Evolutionary conservation across 768 basidiomycete genomes (phyloP), one percentile per base, ranked within the genome.

Genomic region (Favolaschia claudopus): DNA sequence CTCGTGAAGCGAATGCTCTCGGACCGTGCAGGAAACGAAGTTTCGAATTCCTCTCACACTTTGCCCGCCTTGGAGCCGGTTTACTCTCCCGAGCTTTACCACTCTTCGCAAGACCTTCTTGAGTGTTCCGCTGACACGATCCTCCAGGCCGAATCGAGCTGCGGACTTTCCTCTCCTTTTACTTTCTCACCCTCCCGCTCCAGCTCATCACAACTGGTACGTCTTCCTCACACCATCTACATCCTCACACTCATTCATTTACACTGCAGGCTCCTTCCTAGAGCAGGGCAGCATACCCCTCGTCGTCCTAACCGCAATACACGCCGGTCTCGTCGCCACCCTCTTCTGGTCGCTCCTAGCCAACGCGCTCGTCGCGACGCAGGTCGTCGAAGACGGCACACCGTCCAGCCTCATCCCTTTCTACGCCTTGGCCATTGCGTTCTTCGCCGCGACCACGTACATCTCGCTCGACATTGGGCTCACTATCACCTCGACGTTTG

Each of bases 331-430:
- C 17, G 85, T 95, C 39, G 88, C 86, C 4, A 83, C 89, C 4
- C 75, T 94, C 5, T 96, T 95, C 70, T 95, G 93, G 91, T 68
- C 82, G 7, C 76, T 94, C 62, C 77, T 93, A 49, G 92, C 82
- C 29, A 93, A 92, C 73, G 91, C 82, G 9, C 74, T 93, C 58
- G 83, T 95, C 20, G 87, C 89, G 32, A 92, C 89, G n/a, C 96
- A 99, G 74, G 70, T 95, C 45, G 91, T 98, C 52, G 96, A 98
- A 71, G 96, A 93, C 68, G 96, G 95, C 7, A 92, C 92, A 0
- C 76, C 88, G 31, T 84, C 84, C 64, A 85, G 88, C 57, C 60
- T 92, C 44, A 75, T 90, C 51, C 92, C 93, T 3, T 84, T 89
- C 64, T 77, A 74, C 58, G 76, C 87, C 48, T 70, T 93, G 64